phyloP scores from a whole-genome alignment of 2,329 filamentous ascomycete genomes.

The Coniochaeta pulveracea region DNA sequence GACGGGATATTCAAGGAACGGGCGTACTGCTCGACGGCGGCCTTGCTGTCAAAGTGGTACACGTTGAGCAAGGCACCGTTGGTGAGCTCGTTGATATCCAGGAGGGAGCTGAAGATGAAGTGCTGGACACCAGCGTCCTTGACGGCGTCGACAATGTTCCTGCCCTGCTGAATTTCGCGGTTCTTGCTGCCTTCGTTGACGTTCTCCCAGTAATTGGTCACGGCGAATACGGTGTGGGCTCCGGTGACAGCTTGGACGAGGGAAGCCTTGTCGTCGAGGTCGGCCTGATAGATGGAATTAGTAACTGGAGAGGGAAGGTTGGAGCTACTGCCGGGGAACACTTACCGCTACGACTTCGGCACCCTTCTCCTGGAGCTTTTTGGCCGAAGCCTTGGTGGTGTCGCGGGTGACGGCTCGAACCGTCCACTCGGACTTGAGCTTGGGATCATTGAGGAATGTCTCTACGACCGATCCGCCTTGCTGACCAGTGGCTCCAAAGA shows the following conservation, averaged over 20 bases:
- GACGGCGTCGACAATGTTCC: conserved; percentile 32
- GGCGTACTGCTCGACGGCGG: conserved; percentile 42
- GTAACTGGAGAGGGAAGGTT: neutral
- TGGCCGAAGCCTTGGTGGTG: conserved; percentile 26
- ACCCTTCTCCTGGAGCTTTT: conserved; percentile 30
- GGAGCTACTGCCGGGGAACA: conserved; percentile 2
- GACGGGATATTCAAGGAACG: conserved; percentile 30
- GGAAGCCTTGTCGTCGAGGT: conserved; percentile 33
- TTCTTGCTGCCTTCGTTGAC: conserved; percentile 21
- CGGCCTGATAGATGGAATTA: conserved; percentile 22
- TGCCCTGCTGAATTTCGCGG: conserved; percentile 33
- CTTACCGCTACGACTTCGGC: conserved; percentile 35
- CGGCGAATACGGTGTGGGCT: conserved; percentile 35
- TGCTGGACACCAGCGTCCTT: conserved; percentile 30
- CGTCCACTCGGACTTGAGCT: conserved; percentile 32
- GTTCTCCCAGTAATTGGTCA: conserved; percentile 41
- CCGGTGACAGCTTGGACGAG: conserved; percentile 31
- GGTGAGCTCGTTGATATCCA: conserved; percentile 25
- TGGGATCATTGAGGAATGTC: conserved; percentile 23
- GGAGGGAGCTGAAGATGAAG: conserved; percentile 31
- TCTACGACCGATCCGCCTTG: conserved; percentile 46
- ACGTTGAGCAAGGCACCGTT: conserved; percentile 28
- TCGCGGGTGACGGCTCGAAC: conserved; percentile 47
- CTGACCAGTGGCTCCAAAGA: conserved; percentile 48
- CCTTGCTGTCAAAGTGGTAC: conserved; percentile 46